Conservation (phyloP, 1,284 basidiomycete species). For the Mycena sp. region DNA sequence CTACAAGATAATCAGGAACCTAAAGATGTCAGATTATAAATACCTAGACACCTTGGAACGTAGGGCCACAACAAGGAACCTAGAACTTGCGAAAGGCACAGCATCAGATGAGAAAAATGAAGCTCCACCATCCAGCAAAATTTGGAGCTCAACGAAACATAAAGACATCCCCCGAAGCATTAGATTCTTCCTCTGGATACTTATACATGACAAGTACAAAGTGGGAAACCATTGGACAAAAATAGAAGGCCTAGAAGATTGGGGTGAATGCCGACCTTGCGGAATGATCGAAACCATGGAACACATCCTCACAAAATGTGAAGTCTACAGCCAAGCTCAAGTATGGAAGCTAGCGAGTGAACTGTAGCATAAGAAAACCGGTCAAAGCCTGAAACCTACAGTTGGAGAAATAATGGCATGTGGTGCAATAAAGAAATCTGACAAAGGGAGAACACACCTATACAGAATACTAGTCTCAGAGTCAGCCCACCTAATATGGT, state of each 20-base stretch:
- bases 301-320: conserved; percentile 4
- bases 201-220: conserved; percentile 10
- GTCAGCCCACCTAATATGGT: conserved; percentile 12
- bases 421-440: neutral
- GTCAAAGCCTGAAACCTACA: neutral
- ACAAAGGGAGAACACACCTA: neutral
- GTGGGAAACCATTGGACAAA: conserved; percentile 5
- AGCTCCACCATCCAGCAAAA: neutral
- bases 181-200: conserved; percentile 12
- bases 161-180: neutral
- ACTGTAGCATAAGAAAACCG: conserved; percentile 10
- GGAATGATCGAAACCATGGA: conserved; percentile 2
- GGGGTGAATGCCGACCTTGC: neutral
- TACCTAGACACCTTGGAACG: neutral
- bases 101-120: too few species aligned
- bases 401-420: neutral
- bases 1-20: conserved; percentile 22
- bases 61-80: neutral
- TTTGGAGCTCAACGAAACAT: neutral
- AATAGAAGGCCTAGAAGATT: neutral
- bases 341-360: neutral
- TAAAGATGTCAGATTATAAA: neutral
- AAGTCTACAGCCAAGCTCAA: conserved; percentile 1
- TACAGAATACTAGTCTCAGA: conserved; percentile 22
- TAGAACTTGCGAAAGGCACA: neutral